A percentile compares a stretch with the other conserved stretches of the same genome.
phyloP scores from a whole-genome alignment of 345 rosid genomes.

The Eucalyptus sp. region DNA sequence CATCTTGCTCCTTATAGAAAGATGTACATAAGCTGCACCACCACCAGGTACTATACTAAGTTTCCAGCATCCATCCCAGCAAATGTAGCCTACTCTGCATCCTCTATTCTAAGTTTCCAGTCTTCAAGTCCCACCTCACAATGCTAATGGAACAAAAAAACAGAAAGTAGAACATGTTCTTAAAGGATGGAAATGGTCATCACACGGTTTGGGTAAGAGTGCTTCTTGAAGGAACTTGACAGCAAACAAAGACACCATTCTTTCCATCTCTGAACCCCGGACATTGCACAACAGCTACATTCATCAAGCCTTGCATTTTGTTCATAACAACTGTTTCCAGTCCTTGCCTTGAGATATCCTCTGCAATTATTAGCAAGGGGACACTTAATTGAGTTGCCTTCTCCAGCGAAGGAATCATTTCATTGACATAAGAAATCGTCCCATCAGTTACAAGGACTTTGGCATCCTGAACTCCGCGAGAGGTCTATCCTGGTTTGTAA shows the following conservation, averaged over 20 bases:
- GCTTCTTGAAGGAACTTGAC: not conserved
- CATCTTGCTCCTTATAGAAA: not conserved
- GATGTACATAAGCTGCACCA: not conserved
- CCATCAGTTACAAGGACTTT: conserved; percentile 75
- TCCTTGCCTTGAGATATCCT: conserved; percentile 57
- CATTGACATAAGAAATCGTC: conserved; percentile 52
- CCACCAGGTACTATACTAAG: not conserved
- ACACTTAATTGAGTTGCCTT: conserved; percentile 70
- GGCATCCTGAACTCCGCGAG: conserved; percentile 9
- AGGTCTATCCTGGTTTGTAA: conserved; percentile 57
- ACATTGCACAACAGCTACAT: not conserved
- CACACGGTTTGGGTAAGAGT: not conserved
- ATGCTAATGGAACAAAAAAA: not conserved
- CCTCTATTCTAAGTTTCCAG: not conserved
- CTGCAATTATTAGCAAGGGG: conserved; percentile 71
- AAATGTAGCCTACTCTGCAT: not conserved
- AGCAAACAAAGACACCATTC: conserved; percentile 41
- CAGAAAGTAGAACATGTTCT: not conserved
- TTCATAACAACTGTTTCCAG: conserved; percentile 28
- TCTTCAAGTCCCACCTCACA: not conserved
- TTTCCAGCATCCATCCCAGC: not conserved
- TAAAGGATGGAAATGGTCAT: not conserved
- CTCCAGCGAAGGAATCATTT: conserved; percentile 61
- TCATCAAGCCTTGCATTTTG: not conserved
- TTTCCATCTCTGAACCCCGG: conserved; percentile 72